Evolutionary conservation across 2,329 filamentous ascomycete species (phyloP).

Genomic region (Pseudogymnoascus sp.): DNA sequence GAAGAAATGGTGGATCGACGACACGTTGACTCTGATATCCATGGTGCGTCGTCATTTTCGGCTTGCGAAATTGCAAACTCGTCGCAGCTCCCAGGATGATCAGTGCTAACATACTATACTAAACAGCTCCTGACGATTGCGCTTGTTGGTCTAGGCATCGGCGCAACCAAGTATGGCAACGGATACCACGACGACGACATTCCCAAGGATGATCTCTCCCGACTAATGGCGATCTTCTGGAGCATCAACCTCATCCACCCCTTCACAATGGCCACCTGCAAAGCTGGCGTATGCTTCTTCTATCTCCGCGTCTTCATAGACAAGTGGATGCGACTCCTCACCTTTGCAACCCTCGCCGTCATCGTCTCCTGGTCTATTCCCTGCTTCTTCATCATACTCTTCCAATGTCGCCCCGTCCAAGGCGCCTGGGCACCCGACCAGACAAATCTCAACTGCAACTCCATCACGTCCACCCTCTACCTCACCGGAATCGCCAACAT

Average conservation of each 20-base stretch:
- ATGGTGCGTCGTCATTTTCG: not conserved
- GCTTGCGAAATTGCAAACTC: not conserved
- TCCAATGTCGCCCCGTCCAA: slow-evolving; percentile 46
- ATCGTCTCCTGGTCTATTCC: slow-evolving; percentile 4
- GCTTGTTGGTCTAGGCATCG: not conserved
- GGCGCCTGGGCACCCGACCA: slow-evolving; percentile 51
- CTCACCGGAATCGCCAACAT: slow-evolving; percentile 46
- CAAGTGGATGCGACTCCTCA: not conserved
- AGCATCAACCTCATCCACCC: slow-evolving; percentile 40
- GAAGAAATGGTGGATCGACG: slow-evolving; percentile 2
- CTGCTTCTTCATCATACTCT: slow-evolving; percentile 30
- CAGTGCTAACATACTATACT: not conserved
- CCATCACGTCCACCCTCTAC: slow-evolving; percentile 42
- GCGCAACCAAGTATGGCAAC: not conserved
- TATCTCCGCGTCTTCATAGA: slow-evolving; percentile 48
- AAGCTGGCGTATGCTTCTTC: slow-evolving; percentile 47
- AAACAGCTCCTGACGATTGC: not conserved
- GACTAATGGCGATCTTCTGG: slow-evolving; percentile 30
- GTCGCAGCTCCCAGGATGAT: not conserved
- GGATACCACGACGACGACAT: not conserved
- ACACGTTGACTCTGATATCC: not conserved
- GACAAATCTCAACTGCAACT: slow-evolving; percentile 39
- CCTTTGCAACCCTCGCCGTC: not conserved
- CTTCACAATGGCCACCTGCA: slow-evolving; percentile 38
- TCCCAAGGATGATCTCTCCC: not conserved